Evolutionary conservation across 768 basidiomycete genomes (phyloP).

Genomic region (Naganishia kalamii): DNA sequence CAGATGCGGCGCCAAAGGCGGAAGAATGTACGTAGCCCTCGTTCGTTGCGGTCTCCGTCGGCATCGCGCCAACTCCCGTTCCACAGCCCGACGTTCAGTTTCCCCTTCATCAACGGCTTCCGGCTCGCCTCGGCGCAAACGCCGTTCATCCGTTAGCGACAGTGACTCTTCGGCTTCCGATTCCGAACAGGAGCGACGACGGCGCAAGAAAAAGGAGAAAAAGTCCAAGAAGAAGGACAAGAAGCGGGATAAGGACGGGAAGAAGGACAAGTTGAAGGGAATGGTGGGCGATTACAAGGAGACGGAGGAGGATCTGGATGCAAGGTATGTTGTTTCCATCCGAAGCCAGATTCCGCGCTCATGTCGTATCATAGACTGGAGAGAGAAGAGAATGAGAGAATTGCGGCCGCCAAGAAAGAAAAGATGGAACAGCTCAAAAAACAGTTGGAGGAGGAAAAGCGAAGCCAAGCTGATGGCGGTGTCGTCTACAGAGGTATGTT

Average conservation of each 20-base stretch:
- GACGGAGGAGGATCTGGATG: constrained; percentile 43
- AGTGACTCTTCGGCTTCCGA: not conserved
- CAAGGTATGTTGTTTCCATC: constrained; percentile 23
- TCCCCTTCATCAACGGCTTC: constrained; percentile 23
- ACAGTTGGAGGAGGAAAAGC: constrained; percentile 30
- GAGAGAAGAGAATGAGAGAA: constrained; percentile 42
- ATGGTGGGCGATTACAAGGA: constrained; percentile 27
- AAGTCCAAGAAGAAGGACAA: constrained; percentile 23
- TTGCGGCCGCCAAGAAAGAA: constrained; percentile 32
- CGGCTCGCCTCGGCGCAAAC: constrained; percentile 4
- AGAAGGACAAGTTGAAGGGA: constrained; percentile 20
- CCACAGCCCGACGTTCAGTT: constrained; percentile 21
- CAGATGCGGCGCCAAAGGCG: not conserved
- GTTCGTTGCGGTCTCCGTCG: not conserved
- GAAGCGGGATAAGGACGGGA: constrained; percentile 21
- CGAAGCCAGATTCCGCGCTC: not conserved
- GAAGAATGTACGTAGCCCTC: not conserved
- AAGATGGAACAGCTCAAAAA: constrained; percentile 30
- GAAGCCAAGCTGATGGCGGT: constrained; percentile 29
- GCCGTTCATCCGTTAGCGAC: not conserved
- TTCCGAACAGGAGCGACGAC: constrained; percentile 17
- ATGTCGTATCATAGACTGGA: constrained; percentile 28
- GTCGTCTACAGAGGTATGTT: constrained; percentile 43
- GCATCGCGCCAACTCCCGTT: not conserved
- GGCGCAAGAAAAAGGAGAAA: constrained; percentile 49